Evolutionary conservation across 495 filamentous ascomycete genomes (phyloP).

Genomic region (Neurospora terricola): DNA sequence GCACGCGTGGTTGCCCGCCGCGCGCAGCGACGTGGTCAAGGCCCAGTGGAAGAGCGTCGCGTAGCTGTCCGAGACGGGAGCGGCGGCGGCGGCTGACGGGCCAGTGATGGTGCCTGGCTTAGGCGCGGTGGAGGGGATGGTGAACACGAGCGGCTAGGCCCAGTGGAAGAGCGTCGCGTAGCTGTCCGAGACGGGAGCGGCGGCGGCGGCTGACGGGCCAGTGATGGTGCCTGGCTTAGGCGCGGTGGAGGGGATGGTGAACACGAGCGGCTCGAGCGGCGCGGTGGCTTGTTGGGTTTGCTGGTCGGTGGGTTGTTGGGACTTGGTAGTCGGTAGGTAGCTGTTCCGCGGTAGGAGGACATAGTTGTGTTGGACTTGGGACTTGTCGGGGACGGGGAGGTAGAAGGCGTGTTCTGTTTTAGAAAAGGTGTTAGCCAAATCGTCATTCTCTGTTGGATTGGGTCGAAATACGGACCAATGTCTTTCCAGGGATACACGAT

Average conservation of each 20-base stretch:
- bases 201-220: constrained; percentile 32
- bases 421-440: neutral
- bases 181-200: constrained; percentile 45
- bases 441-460: constrained; percentile 12
- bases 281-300: constrained; percentile 26
- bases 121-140: constrained; percentile 59
- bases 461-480: constrained; percentile 53
- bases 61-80: constrained; percentile 49
- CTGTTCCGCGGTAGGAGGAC: constrained; percentile 70
- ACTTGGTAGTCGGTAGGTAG: constrained; percentile 28
- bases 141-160: constrained; percentile 67
- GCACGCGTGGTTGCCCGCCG: too few species aligned
- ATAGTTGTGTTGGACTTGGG: constrained; percentile 81
- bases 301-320: constrained; percentile 3
- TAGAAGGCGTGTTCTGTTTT: constrained; percentile 61
- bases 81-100: constrained; percentile 30
- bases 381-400: constrained; percentile 86
- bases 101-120: constrained; percentile 49
- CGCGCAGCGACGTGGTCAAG: constrained; percentile 50
- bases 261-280: constrained; percentile 64
- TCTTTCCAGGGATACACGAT: constrained; percentile 55
- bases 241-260: constrained; percentile 64
- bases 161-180: constrained; percentile 54
- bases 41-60: constrained; percentile 52
- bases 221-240: constrained; percentile 52